A percentile compares a stretch with the other conserved stretches of the same genome.
These are phyloP conservation scores for Leccinum incarnatum DNA, from an alignment of 768 basidiomycete species.

Conservation along the genomic window DNA sequence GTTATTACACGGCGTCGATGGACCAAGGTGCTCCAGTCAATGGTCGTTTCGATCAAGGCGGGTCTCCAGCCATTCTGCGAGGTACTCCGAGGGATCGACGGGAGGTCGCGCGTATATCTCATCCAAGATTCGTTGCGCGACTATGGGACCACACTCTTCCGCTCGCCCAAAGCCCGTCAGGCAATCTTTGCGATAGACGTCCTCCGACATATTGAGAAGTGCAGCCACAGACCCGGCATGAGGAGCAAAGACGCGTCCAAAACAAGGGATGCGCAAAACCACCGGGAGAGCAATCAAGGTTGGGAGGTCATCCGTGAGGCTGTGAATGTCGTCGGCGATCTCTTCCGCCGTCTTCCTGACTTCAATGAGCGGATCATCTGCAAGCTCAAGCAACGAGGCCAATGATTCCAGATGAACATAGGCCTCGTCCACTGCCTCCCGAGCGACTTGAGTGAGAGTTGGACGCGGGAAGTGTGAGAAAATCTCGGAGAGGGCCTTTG, in stretches of 20 bases:
- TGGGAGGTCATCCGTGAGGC: constrained; percentile 62
- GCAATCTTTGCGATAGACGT: constrained; percentile 65
- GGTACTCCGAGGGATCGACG: constrained; percentile 27
- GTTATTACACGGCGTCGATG: background rate
- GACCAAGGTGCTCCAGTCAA: constrained; percentile 14
- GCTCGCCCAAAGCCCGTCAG: constrained; percentile 75
- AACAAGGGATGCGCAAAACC: constrained; percentile 49
- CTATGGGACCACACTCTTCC: constrained; percentile 63
- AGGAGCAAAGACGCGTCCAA: constrained; percentile 1
- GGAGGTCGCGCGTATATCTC: constrained; percentile 38
- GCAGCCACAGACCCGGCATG: constrained; percentile 40
- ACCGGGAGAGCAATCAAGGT: constrained; percentile 73
- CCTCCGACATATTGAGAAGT: constrained; percentile 57
- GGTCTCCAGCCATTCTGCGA: constrained; percentile 49
- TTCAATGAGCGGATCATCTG: constrained; percentile 31
- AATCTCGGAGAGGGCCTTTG: constrained; percentile 59
- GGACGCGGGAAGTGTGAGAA: constrained; percentile 63
- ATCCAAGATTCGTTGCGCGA: constrained; percentile 57
- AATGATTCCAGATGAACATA: constrained; percentile 62
- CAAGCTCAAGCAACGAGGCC: constrained; percentile 53
- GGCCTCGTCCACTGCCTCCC: constrained; percentile 80
- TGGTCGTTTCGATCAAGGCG: constrained; percentile 12
- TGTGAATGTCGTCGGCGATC: constrained; percentile 43
- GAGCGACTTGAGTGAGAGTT: constrained; percentile 52
- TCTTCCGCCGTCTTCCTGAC: constrained; percentile 23